phyloP scores from a whole-genome alignment of 352 stramenopile genomes.

The Globisporangium emineosum region DNA sequence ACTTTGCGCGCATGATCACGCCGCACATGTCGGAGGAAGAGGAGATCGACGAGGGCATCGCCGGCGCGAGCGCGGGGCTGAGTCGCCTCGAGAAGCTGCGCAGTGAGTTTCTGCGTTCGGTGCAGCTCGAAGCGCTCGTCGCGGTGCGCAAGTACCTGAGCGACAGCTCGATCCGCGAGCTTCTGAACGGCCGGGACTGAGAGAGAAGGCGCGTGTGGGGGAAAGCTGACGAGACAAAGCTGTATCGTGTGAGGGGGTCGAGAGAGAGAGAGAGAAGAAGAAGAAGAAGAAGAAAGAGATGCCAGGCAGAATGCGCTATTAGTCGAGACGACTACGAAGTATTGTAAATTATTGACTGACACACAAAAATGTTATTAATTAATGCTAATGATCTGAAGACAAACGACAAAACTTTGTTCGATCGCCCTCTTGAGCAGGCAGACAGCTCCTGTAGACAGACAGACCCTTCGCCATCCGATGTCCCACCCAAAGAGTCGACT shows the following conservation, averaged over 20 bases:
- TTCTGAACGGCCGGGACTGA: slow-evolving; percentile 48
- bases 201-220: no score
- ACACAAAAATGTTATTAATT: neutral
- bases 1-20: slow-evolving; percentile 63
- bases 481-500: neutral
- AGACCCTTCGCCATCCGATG: neutral
- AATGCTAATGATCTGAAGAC: neutral
- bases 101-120: slow-evolving; percentile 66
- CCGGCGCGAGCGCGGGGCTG: slow-evolving; percentile 29
- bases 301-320: neutral
- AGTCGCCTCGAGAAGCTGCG: slow-evolving; percentile 49
- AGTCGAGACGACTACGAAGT: neutral
- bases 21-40: slow-evolving; percentile 56
- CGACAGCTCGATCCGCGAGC: slow-evolving; percentile 59
- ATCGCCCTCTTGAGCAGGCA: neutral
- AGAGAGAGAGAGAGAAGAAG: neutral
- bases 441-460: no score
- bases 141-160: slow-evolving; percentile 72
- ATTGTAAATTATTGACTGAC: neutral
- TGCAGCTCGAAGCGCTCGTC: slow-evolving; percentile 74
- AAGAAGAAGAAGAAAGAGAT: neutral
- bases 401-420: neutral
- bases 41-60: slow-evolving; percentile 38
- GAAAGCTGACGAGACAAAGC: neutral
- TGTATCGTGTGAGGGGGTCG: neutral